Percentiles rank a stretch among this genome's conserved stretches.
Conservation (phyloP, 768 basidiomycete genomes). For the Xanthoconium purpureum region DNA sequence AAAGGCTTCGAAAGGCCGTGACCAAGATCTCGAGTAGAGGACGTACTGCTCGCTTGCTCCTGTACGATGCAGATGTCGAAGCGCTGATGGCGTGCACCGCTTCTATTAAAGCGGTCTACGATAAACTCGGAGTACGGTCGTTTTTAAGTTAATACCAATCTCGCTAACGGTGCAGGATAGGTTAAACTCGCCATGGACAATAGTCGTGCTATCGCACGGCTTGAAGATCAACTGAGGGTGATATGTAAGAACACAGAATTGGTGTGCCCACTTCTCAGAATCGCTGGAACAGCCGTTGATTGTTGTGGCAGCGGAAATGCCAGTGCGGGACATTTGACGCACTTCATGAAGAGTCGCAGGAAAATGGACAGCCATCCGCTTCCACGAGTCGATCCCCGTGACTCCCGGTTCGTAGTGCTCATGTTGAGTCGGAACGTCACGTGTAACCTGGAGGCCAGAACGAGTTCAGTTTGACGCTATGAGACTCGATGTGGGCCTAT, state of each 20-base stretch:
- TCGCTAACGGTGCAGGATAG: conserved; percentile 1
- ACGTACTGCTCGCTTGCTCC: conserved; percentile 1
- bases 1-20: conserved; percentile 5
- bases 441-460: not conserved
- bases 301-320: conserved; percentile 5
- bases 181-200: conserved; percentile 14
- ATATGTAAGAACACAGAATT: not conserved
- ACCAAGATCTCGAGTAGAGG: conserved; percentile 2
- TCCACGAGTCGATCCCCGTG: not conserved
- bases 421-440: too few relatives aligned
- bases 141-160: not conserved
- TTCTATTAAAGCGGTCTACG: conserved; percentile 9
- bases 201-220: conserved; percentile 2
- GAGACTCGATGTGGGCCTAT: not conserved
- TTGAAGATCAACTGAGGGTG: conserved; percentile 8
- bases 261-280: not conserved
- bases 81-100: conserved; percentile 5
- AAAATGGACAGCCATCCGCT: not conserved
- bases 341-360: not conserved
- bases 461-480: not conserved
- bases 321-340: not conserved
- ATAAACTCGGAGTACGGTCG: conserved; percentile 4
- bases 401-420: not conserved
- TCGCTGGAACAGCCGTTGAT: not conserved
- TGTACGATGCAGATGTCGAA: conserved; percentile 9